These are phyloP conservation scores for Flaveria floridana DNA, from an alignment of 140 eudicot genomes.

Conservation along the genomic window DNA sequence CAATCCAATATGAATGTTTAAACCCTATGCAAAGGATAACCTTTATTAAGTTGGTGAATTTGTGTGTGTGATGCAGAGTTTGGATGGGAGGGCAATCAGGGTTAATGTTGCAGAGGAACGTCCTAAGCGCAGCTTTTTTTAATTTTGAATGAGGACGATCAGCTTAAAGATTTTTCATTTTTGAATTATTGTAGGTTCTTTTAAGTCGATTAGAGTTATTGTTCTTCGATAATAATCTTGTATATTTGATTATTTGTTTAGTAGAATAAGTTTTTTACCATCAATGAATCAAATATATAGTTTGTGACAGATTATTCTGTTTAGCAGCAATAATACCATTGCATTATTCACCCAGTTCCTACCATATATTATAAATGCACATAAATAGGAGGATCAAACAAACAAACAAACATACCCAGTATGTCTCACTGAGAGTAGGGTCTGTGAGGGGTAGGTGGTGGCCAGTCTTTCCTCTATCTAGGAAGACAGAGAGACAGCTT, in stretches of 20 bases:
- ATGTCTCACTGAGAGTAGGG: no score
- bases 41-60: slow-evolving; percentile 15
- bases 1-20: background rate
- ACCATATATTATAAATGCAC: background rate
- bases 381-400: background rate
- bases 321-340: background rate
- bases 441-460: no score
- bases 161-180: slow-evolving; percentile 23
- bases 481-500: no score
- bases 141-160: background rate
- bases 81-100: slow-evolving; percentile 75
- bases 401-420: no score
- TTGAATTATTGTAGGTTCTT: slow-evolving; percentile 31
- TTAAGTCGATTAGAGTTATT: slow-evolving; percentile 27
- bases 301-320: background rate
- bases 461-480: no score
- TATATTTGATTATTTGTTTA: background rate
- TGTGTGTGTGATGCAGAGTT: slow-evolving; percentile 47
- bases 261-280: background rate
- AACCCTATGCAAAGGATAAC: background rate
- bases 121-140: slow-evolving; percentile 39
- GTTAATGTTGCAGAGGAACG: slow-evolving; percentile 75
- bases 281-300: background rate
- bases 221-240: slow-evolving; percentile 9
- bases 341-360: background rate